phyloP scores from a whole-genome alignment of 2,329 filamentous ascomycete genomes.

The Aspergillus sp. region DNA sequence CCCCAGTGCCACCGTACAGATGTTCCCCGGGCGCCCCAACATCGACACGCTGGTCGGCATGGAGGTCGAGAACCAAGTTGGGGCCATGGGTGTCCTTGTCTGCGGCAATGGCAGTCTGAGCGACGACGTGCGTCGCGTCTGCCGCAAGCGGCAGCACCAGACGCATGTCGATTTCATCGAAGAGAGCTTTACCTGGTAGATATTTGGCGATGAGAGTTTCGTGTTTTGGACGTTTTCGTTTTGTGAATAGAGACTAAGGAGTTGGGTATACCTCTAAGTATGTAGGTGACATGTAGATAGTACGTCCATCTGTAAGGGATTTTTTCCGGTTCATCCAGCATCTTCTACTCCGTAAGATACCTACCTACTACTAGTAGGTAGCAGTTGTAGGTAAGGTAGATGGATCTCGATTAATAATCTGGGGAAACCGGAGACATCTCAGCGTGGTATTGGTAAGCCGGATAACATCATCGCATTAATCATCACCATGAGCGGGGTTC shows the following conservation, averaged over 20 bases:
- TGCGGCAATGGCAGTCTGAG: constrained; percentile 73
- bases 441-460: no score
- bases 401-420: no score
- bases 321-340: no score
- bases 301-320: no score
- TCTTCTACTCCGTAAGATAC: no score
- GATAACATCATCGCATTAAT: neutral
- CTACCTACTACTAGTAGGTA: no score
- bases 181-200: constrained; percentile 63
- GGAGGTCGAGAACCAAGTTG: constrained; percentile 77
- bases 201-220: neutral
- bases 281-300: no score
- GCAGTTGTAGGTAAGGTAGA: no score
- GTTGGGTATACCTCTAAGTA: no score
- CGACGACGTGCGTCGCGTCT: constrained; percentile 71
- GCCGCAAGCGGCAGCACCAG: constrained; percentile 59
- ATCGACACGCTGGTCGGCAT: constrained; percentile 73
- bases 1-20: constrained; percentile 76
- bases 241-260: no score
- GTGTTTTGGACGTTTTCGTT: no score
- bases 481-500: constrained; percentile 4
- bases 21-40: constrained; percentile 87
- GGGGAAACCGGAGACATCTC: no score
- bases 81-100: constrained; percentile 83
- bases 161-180: constrained; percentile 72